Conservation (phyloP, 2,329 filamentous ascomycete genomes). For the Thelonectria blattea region DNA sequence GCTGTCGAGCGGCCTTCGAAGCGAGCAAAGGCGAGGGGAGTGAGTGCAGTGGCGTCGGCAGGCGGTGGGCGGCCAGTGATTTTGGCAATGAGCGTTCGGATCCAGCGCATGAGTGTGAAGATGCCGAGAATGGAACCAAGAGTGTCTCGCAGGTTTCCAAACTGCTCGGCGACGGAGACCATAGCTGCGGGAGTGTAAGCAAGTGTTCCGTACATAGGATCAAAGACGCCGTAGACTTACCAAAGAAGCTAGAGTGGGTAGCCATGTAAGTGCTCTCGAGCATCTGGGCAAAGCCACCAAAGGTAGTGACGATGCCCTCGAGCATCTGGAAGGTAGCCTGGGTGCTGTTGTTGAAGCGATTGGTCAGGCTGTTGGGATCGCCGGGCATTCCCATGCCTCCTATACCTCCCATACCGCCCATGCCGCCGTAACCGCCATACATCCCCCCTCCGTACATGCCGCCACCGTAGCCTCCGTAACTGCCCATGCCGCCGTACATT, state of each 20-base stretch:
- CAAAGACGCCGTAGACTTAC: conserved; percentile 56
- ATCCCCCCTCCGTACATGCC: conserved; percentile 51
- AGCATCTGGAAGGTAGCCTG: conserved; percentile 98
- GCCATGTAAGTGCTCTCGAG: conserved; percentile 99
- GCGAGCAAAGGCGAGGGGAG: conserved; percentile 86
- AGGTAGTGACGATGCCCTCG: conserved; percentile 94
- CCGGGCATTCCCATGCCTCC: conserved; percentile 66
- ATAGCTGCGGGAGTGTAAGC: conserved; percentile 68
- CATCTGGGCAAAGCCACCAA: conserved; percentile 98
- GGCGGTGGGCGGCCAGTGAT: conserved; percentile 90
- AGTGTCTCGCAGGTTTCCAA: conserved; percentile 90
- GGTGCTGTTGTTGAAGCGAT: conserved; percentile 92
- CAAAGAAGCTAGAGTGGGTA: conserved; percentile 97
- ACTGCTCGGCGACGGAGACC: conserved; percentile 97
- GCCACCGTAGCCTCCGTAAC: conserved; percentile 50
- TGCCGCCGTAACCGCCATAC: conserved; percentile 45
- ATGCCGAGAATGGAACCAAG: conserved; percentile 93
- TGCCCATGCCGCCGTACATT: conserved; percentile 46
- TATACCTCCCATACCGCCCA: conserved; percentile 53
- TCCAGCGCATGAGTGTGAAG: conserved; percentile 94
- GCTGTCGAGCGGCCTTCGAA: conserved; percentile 75
- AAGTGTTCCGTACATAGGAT: background rate
- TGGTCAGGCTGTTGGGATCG: conserved; percentile 92
- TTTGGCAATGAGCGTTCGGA: conserved; percentile 88
- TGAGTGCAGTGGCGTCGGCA: conserved; percentile 84